Evolutionary conservation across 1,284 basidiomycete species (phyloP).

Genomic region (Chalciporus sp.): DNA sequence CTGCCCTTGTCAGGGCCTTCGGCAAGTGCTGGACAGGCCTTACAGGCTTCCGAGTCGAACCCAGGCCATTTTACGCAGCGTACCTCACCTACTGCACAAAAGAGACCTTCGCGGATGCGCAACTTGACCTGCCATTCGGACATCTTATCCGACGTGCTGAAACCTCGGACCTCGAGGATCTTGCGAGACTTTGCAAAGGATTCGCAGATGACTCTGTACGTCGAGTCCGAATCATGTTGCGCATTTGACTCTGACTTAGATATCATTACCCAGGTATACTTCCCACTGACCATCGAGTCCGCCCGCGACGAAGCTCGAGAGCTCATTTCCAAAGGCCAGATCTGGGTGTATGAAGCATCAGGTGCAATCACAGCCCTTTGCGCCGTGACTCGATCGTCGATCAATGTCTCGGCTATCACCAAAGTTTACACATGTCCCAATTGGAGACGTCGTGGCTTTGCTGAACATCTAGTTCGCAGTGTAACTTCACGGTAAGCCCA

Average conservation of each 20-base stretch:
- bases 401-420: slow-evolving; percentile 47
- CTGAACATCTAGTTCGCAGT: slow-evolving; percentile 45
- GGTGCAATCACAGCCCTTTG: slow-evolving; percentile 61
- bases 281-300: slow-evolving; percentile 44
- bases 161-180: slow-evolving; percentile 43
- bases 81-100: slow-evolving; percentile 57
- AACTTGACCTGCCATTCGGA: slow-evolving; percentile 37
- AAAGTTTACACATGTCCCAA: slow-evolving; percentile 51
- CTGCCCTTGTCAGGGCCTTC: slow-evolving; percentile 51
- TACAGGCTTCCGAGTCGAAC: slow-evolving; percentile 47
- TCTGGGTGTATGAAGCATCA: slow-evolving; percentile 63
- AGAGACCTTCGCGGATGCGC: slow-evolving; percentile 40
- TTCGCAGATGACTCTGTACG: slow-evolving; percentile 65
- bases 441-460: slow-evolving; percentile 47
- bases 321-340: slow-evolving; percentile 51
- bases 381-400: slow-evolving; percentile 49
- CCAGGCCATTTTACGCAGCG: slow-evolving; percentile 63
- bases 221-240: slow-evolving; percentile 6
- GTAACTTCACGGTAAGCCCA: slow-evolving; percentile 42
- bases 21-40: slow-evolving; percentile 51
- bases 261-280: slow-evolving; percentile 49
- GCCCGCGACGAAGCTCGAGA: slow-evolving; percentile 54
- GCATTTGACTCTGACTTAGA: slow-evolving; percentile 4
- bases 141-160: slow-evolving; percentile 43
- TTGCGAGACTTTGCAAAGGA: slow-evolving; percentile 53